A percentile compares a stretch with the other conserved stretches of the same genome.
These are phyloP conservation scores for Fragosphaeria purpurea DNA, from an alignment of 2,329 filamentous ascomycete species.

Conservation along the genomic window DNA sequence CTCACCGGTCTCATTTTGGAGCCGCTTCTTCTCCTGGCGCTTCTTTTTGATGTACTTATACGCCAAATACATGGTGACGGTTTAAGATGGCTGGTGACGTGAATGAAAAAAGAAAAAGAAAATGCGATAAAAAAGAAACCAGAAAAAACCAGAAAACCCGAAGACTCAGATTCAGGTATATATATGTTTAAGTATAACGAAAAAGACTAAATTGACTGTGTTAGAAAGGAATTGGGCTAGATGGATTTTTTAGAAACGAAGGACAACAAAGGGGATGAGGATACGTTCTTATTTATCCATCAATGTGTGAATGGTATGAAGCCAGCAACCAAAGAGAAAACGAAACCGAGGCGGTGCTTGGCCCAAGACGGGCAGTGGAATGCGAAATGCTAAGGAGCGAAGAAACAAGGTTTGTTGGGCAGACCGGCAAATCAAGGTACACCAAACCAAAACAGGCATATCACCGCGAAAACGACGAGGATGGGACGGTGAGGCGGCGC, in stretches of 20 bases:
- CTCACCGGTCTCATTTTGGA: neutral
- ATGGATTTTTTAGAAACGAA: no score
- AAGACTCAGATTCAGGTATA: neutral
- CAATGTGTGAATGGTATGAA: no score
- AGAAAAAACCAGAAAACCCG: neutral
- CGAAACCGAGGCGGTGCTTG: no score
- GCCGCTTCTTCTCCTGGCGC: slow-evolving; percentile 8
- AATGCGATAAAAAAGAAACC: neutral
- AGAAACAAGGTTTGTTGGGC: no score
- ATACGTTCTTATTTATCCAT: no score
- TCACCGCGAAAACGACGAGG: neutral
- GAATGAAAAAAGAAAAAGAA: neutral
- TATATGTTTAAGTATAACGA: no score
- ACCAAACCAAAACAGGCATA: neutral
- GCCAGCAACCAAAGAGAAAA: no score
- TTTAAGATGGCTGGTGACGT: neutral
- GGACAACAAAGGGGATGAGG: no score
- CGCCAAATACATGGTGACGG: slow-evolving; percentile 14
- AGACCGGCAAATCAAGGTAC: neutral
- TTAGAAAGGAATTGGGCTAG: no score
- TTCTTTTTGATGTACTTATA: slow-evolving; percentile 16
- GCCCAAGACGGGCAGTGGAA: slow-evolving; percentile 3
- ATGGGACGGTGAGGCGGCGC: neutral
- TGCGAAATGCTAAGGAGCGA: neutral
- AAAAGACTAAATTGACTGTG: no score